These are phyloP conservation scores for Coemansia sp. DNA, from an alignment of 192 early-diverging fungal genomes.

Conservation along the genomic window DNA sequence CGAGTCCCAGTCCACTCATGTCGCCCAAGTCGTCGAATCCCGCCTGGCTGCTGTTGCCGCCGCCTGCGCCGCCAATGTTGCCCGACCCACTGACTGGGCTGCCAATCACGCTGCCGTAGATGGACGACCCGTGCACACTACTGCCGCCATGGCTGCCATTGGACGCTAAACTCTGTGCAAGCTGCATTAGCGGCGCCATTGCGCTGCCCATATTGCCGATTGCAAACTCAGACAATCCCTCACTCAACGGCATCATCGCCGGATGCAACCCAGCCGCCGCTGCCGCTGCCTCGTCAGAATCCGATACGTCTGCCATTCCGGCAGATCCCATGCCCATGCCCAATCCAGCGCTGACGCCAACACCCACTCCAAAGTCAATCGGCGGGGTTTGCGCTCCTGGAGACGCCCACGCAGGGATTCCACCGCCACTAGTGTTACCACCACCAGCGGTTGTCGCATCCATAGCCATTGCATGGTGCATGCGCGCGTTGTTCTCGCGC, in stretches of 20 bases:
- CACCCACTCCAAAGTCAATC: conserved; percentile 6
- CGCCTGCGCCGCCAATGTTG: not conserved
- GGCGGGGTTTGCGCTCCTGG: conserved; percentile 13
- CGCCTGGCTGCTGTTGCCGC: not conserved
- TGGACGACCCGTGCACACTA: conserved; percentile 38
- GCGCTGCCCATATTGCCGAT: conserved; percentile 41
- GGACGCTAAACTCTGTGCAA: conserved; percentile 29
- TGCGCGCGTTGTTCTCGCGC: conserved; percentile 4
- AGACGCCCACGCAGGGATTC: conserved; percentile 8
- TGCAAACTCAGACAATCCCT: conserved; percentile 50
- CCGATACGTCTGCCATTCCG: no score
- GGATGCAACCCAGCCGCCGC: no score
- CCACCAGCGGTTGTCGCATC: not conserved
- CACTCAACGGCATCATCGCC: conserved; percentile 23
- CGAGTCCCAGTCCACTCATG: not conserved
- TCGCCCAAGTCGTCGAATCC: conserved; percentile 8
- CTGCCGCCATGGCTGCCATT: conserved; percentile 18
- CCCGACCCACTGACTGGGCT: conserved; percentile 18
- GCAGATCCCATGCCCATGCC: not conserved
- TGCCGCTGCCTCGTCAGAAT: no score
- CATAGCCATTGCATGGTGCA: not conserved
- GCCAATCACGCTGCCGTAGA: conserved; percentile 45
- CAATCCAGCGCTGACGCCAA: not conserved
- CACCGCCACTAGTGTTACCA: not conserved
- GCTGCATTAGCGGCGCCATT: conserved; percentile 43